Base-by-base conservation (phyloP, 805 yeast species). In the Starmerella kuoi region DNA sequence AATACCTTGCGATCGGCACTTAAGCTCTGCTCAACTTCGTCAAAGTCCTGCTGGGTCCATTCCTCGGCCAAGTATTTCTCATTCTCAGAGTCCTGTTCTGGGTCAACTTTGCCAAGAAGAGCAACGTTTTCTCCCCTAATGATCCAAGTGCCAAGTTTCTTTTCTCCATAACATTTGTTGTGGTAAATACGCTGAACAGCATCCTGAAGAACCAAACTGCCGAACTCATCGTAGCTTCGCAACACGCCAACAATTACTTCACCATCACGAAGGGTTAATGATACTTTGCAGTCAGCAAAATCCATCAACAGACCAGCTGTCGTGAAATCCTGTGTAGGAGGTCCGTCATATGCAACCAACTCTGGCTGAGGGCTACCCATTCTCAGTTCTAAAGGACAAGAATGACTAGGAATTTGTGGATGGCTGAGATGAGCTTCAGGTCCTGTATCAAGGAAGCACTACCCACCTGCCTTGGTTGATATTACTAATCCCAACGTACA, bases 91-190 rank as follows among this genome's bases (percentile, higher is more conserved):
- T 86, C 95, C 48, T 66, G 72, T 56, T 84, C 94, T 48, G 85
- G 80, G 61, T 87, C 95, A 48, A 88, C 73, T 60, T 88, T 96
- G 18, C 97, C 98, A 59, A 91, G 61, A 76, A 87, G 74, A 8
- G 87, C 91, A 7, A 91, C 91, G 55, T 88, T 88, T 61, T 91
- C 98, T 48, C 98, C 98, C 63, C 98, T 79, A 31, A 91, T 79
- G 65, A 91, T 73, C 58, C 77, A 79, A 38, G 84, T 82, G 8
- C 95, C 95, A 40, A 80, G 72, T 38, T 69, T 68, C n/a, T 65
- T 67, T 59, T 88, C 95, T 7, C 82, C 94, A 57, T 77, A 88
- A 48, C 71, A 53, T 17, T 45, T 40, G 22, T 46, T 45, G 14
- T 69, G 74, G 50, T 79, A 66, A 58, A 82, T 74, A 61, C 95